These are phyloP conservation scores for Dinochytrium kinnereticum DNA, from an alignment of 371 early-diverging fungal genomes.

Conservation along the genomic window DNA sequence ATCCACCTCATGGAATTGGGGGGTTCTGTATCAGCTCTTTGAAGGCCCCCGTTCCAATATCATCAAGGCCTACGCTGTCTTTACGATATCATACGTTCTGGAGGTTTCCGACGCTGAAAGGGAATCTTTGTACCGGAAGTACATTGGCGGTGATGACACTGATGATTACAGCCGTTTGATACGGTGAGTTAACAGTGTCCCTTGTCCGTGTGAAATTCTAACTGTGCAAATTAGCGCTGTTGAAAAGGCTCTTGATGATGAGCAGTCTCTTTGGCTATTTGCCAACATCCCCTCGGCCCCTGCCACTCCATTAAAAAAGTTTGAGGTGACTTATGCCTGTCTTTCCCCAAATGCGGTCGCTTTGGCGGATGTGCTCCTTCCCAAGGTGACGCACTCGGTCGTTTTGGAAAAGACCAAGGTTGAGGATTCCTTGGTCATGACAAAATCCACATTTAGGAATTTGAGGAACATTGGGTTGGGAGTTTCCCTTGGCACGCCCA, in stretches of 20 bases:
- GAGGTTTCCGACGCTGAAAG: conserved; percentile 5
- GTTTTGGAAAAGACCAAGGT: background rate
- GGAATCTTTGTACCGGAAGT: background rate
- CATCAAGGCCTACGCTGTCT: background rate
- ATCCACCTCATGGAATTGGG: background rate
- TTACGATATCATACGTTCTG: background rate
- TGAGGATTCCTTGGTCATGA: conserved; percentile 61
- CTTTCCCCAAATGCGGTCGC: background rate
- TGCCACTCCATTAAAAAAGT: background rate
- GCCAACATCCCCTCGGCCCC: background rate
- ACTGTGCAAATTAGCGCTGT: background rate
- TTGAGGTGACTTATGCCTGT: background rate
- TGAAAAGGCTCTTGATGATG: background rate
- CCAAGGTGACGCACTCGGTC: background rate
- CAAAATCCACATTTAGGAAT: conserved; percentile 74
- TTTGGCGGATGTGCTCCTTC: background rate
- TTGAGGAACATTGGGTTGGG: conserved; percentile 82
- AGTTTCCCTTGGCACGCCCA: conserved; percentile 80
- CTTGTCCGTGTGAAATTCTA: background rate
- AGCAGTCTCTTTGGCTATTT: background rate
- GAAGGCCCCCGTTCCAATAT: background rate
- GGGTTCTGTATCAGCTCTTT: background rate
- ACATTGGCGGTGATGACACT: background rate
- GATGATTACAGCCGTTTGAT: background rate
- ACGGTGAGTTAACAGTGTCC: background rate